Conservation (phyloP, 352 stramenopile genomes). For the Phytophthora niederhauseri region DNA sequence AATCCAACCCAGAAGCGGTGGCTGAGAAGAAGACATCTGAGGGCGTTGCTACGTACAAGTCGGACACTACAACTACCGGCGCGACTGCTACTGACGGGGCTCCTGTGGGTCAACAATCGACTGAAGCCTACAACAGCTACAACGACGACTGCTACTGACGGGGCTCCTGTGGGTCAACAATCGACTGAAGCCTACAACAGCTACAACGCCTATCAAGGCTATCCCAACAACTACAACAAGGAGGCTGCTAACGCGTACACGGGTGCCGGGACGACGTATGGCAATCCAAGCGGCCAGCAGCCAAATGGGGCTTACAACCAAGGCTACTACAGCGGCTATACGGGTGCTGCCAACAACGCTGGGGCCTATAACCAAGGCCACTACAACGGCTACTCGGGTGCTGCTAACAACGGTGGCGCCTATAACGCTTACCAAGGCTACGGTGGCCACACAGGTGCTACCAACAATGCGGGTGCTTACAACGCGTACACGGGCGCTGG, state of each 20-base stretch:
- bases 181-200: neutral
- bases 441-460: neutral
- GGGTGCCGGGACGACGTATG: neutral
- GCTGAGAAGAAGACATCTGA: neutral
- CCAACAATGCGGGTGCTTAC: neutral
- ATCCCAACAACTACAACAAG: too few relatives aligned
- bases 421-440: constrained; percentile 1
- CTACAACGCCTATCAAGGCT: neutral
- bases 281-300: neutral
- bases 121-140: neutral
- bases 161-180: neutral
- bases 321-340: neutral
- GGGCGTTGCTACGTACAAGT: neutral
- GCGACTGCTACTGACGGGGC: neutral
- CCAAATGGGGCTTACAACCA: neutral
- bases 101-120: neutral
- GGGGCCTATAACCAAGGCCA: neutral
- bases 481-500: neutral
- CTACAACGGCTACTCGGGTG: neutral
- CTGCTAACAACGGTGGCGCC: neutral
- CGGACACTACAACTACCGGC: neutral
- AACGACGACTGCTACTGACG: neutral
- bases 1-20: neutral
- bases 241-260: neutral
- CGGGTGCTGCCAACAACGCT: neutral